These are phyloP conservation scores for Inga leiocalycina DNA, from an alignment of 306 rosid genomes.

Conservation along the genomic window DNA sequence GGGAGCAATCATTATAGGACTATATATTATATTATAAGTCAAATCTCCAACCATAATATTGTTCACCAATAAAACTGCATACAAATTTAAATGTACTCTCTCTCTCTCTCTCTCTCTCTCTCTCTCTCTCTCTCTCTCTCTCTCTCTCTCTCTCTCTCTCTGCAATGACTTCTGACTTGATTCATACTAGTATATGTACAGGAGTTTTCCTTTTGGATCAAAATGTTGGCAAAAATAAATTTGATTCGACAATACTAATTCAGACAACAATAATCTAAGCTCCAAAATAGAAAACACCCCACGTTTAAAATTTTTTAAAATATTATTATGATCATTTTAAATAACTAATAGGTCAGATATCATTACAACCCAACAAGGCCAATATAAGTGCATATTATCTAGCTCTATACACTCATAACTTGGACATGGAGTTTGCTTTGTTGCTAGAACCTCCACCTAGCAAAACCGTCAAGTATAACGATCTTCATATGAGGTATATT, in stretches of 20 bases:
- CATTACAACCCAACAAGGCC: not conserved
- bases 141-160: too few relatives aligned
- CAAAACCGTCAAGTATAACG: too few relatives aligned
- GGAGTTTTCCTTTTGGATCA: not conserved
- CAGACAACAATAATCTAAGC: not conserved
- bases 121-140: not conserved
- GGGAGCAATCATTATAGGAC: not conserved
- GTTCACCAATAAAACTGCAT: slow-evolving; percentile 25
- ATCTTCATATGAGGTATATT: too few relatives aligned
- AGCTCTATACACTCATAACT: not conserved
- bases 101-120: not conserved
- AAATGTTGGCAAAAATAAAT: not conserved
- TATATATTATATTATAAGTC: not conserved
- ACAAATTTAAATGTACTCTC: not conserved
- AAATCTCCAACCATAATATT: not conserved
- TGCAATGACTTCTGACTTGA: not conserved
- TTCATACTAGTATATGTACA: not conserved
- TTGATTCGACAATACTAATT: not conserved
- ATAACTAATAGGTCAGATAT: too few relatives aligned
- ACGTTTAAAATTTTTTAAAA: too few relatives aligned
- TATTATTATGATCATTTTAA: too few relatives aligned
- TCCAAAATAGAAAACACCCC: too few relatives aligned
- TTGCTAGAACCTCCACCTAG: too few relatives aligned
- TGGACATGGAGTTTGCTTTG: too few relatives aligned
- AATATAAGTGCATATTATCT: not conserved